These are phyloP conservation scores for Teratosphaeria epicoccoides DNA, from an alignment of 2,329 filamentous ascomycete genomes.

Conservation along the genomic window DNA sequence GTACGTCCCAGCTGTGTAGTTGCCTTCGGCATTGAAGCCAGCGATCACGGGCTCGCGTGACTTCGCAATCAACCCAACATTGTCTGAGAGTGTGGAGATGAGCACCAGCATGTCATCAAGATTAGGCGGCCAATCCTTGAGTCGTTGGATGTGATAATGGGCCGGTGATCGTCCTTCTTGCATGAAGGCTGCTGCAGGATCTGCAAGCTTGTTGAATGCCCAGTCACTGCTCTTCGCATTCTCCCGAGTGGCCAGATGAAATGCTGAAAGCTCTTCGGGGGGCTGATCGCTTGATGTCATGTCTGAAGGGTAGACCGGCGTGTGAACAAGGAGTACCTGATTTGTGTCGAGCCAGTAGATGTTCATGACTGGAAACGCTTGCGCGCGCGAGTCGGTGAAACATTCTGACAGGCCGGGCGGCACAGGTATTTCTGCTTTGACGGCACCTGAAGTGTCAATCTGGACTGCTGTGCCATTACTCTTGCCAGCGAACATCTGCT, in stretches of 20 bases:
- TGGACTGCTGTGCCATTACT: conserved; percentile 70
- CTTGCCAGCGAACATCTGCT: conserved; percentile 80
- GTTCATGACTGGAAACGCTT: conserved; percentile 32
- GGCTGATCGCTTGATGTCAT: conserved; percentile 2
- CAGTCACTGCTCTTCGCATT: conserved; percentile 45
- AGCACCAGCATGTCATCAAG: conserved; percentile 74
- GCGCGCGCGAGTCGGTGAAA: conserved; percentile 30
- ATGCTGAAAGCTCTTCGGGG: conserved; percentile 48
- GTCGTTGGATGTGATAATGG: conserved; percentile 65
- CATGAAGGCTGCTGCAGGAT: conserved; percentile 59
- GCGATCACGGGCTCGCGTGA: conserved; percentile 40
- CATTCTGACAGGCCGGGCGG: conserved; percentile 50
- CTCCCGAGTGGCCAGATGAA: conserved; percentile 66
- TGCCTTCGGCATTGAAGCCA: conserved; percentile 4
- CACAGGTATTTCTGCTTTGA: conserved; percentile 68
- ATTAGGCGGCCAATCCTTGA: conserved; percentile 70
- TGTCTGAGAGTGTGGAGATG: conserved; percentile 66
- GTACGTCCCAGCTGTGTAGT: conserved; percentile 4
- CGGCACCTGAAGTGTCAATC: conserved; percentile 69
- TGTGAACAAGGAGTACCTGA: conserved; percentile 62
- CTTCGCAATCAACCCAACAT: conserved; percentile 67
- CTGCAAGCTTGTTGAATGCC: conserved; percentile 57
- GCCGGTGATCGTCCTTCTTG: conserved; percentile 49
- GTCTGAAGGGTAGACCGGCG: conserved; percentile 33
- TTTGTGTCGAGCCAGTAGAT: conserved; percentile 72